These are phyloP conservation scores for Melaleuca quinquenervia DNA, from an alignment of 345 rosid species.

Conservation along the genomic window DNA sequence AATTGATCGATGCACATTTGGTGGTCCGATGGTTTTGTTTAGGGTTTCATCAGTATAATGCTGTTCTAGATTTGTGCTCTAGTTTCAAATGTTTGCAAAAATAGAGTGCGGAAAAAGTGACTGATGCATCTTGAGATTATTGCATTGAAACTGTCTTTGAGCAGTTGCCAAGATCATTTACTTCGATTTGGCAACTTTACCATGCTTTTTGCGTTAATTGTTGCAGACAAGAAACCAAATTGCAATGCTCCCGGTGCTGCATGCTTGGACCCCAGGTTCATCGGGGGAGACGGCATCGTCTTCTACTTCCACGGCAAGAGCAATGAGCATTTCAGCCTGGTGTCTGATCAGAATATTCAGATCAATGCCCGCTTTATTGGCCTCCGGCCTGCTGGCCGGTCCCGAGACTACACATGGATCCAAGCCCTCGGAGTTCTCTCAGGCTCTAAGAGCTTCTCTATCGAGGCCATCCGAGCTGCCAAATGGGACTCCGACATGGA, in stretches of 20 bases:
- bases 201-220: not conserved
- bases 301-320: constrained; percentile 13
- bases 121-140: not conserved
- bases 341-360: constrained; percentile 5
- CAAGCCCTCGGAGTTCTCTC: constrained; percentile 6
- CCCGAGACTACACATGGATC: constrained; percentile 9
- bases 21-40: not conserved
- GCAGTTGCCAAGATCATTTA: not conserved
- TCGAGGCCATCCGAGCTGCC: constrained; percentile 1
- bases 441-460: not conserved
- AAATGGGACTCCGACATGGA: constrained; percentile 1
- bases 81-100: not conserved
- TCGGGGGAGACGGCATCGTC: constrained; percentile 6
- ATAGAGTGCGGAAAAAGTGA: not conserved
- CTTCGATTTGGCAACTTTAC: not conserved
- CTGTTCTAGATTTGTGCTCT: not conserved
- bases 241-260: constrained; percentile 5
- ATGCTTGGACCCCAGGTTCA: constrained; percentile 7
- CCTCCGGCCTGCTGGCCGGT: not conserved
- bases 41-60: not conserved
- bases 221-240: not conserved
- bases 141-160: not conserved
- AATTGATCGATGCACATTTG: not conserved
- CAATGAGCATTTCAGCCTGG: not conserved
- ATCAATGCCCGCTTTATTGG: constrained; percentile 13